phyloP scores from a whole-genome alignment of 75 land plant species.

The Chamaecyparis obtusa region DNA sequence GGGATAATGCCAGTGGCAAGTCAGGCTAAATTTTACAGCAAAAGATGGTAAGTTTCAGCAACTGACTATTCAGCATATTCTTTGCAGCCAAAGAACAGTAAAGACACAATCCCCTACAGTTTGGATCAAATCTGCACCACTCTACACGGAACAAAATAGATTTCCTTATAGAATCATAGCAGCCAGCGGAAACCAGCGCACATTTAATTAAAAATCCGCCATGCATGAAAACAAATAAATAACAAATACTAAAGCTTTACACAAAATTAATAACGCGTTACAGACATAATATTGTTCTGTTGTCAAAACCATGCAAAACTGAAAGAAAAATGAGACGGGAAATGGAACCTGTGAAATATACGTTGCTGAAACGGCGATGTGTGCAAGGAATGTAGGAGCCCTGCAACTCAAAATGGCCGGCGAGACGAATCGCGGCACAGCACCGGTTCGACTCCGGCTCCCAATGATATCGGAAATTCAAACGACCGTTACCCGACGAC shows the following conservation, averaged over 20 bases:
- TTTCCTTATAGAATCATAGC: background rate
- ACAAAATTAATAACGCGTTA: background rate
- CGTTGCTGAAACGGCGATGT: background rate
- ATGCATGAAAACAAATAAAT: background rate
- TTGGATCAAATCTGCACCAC: background rate
- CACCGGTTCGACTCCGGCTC: background rate
- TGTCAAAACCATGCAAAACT: background rate
- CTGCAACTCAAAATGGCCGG: background rate
- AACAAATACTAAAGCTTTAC: background rate
- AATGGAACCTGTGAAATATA: background rate
- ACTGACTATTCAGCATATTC: background rate
- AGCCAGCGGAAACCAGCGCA: background rate
- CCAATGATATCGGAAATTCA: background rate
- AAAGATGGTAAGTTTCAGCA: background rate
- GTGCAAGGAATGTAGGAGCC: background rate
- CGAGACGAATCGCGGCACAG: background rate
- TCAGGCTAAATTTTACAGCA: background rate
- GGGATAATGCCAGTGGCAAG: background rate
- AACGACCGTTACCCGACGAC: background rate
- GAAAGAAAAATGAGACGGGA: background rate
- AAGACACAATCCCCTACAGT: no score
- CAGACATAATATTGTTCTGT: background rate
- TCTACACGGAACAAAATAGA: background rate
- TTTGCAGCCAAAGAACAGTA: background rate
- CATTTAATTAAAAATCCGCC: background rate